Base-by-base conservation (phyloP, 331 rosid species). In the Telfairia occidentalis region DNA sequence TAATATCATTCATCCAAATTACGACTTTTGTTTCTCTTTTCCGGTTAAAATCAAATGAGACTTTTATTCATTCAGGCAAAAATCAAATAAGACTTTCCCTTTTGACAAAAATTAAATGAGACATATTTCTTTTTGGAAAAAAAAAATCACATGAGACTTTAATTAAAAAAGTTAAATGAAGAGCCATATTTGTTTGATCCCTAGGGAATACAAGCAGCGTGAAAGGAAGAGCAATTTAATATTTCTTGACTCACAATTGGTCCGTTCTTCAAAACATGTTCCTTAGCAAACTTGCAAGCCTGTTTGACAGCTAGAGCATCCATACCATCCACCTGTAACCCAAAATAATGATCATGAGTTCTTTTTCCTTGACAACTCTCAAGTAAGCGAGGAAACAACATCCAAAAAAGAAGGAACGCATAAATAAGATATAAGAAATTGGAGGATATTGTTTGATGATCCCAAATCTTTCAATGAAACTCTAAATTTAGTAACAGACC, bases 301-400 rank as follows among this genome's bases (percentile, higher is more conserved):
- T 92, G 97, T 79, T 95, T 95, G 73, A 95, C 97, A 38, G 97
- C 99, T 76, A 95, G 82, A 73, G 83, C 97, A 81, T 95, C 99
- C 99, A 95, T 95, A 58, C 99, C 99, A 80, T 95, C 97, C 34
- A 95, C 93, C 99, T 95, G 86, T 74, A 24, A 24, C 78, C 50
- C 24, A 74, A 24, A 48, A 49, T 48, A 13, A 70, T 45, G 75
- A 13, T 70, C 75, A 28, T 45, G 18, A 69, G 55, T 69, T 43
- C 10, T 59, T 35, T 24, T 13, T 21, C 3, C 74, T 23, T 24
- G 15, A 12, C 23, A 43, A 69, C 55, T 3, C 74, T 3, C 74
- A 69, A 69, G 55, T 24, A 69, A 42, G 38, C 13, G 43, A 69
- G 74, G 74, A 24, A 26, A 43, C 53, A 15, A 13, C 55, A 26